A percentile compares a stretch with the other conserved stretches of the same genome.
Evolutionary conservation across 371 early-diverging fungal genomes (phyloP).

Genomic region (Blastocladiella emersonii): DNA sequence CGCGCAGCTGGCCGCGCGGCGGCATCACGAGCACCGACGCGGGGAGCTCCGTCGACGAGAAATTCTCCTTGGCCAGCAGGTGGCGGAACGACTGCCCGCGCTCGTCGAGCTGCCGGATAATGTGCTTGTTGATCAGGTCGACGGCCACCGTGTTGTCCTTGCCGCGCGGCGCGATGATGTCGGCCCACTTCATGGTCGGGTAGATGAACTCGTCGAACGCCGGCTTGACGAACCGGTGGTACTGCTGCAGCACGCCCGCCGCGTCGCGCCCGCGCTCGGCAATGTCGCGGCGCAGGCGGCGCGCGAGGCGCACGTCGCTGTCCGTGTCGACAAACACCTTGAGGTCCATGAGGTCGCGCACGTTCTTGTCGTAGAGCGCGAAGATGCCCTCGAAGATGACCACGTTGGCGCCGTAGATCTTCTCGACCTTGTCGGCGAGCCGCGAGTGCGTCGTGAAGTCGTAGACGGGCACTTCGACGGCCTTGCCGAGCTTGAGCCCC

Average conservation of each 20-base stretch:
- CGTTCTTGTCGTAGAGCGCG: constrained; percentile 64
- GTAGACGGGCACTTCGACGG: constrained; percentile 61
- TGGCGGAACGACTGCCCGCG: constrained; percentile 43
- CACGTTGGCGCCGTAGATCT: constrained; percentile 81
- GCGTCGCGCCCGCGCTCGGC: constrained; percentile 74
- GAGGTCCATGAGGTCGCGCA: constrained; percentile 74
- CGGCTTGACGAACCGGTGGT: constrained; percentile 80
- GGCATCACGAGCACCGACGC: constrained; percentile 38
- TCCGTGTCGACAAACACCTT: constrained; percentile 93
- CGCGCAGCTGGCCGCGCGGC: constrained; percentile 51
- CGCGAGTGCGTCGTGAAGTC: constrained; percentile 65
- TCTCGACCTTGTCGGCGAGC: constrained; percentile 35
- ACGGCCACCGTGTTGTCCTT: constrained; percentile 48
- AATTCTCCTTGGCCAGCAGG: constrained; percentile 8
- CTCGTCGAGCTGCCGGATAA: constrained; percentile 64
- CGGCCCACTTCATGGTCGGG: constrained; percentile 78
- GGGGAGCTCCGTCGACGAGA: constrained; percentile 24
- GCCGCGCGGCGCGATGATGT: constrained; percentile 28
- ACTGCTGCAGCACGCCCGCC: constrained; percentile 71
- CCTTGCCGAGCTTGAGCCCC: constrained; percentile 52
- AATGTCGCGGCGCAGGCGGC: constrained; percentile 66
- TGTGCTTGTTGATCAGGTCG: constrained; percentile 74
- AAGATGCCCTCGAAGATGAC: constrained; percentile 88
- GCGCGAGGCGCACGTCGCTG: constrained; percentile 73
- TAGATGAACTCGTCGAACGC: constrained; percentile 74